phyloP scores from a whole-genome alignment of 2,329 filamentous ascomycete genomes.

The Epichloe aotearoae region DNA sequence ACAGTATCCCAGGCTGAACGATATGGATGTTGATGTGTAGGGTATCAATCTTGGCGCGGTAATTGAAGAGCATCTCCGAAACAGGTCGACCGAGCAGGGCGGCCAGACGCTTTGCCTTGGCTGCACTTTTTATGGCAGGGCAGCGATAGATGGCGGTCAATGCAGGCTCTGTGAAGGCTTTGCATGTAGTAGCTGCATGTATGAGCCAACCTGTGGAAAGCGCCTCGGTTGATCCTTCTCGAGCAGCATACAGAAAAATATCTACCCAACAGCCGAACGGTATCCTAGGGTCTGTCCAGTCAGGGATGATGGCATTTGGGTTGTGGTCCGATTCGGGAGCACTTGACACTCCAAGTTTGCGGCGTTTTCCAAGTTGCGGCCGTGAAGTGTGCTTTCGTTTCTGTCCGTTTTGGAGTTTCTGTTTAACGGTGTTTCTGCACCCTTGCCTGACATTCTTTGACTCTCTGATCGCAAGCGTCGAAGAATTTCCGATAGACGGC shows the following conservation, averaged over 20 bases:
- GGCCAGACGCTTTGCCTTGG: conserved; percentile 31
- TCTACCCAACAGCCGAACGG: conserved; percentile 57
- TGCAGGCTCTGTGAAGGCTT: conserved; percentile 56
- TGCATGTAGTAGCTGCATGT: conserved; percentile 47
- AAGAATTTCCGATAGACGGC: not conserved
- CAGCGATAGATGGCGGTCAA: conserved; percentile 58
- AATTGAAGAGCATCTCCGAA: conserved; percentile 42
- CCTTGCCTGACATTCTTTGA: not conserved
- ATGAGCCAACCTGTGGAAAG: conserved; percentile 49
- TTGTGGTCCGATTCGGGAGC: not conserved
- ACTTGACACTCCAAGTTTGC: not conserved
- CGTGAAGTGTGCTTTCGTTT: conserved; percentile 9
- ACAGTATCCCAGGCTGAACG: conserved; percentile 26
- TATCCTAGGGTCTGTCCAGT: conserved; percentile 41
- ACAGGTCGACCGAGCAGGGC: conserved; percentile 42
- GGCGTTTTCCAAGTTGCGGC: conserved; percentile 7
- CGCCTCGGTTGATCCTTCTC: conserved; percentile 26
- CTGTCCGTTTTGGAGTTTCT: conserved; percentile 3
- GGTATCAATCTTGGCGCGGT: conserved; percentile 56
- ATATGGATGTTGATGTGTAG: conserved; percentile 61
- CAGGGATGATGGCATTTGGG: conserved; percentile 25
- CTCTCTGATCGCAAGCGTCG: not conserved
- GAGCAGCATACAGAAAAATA: conserved; percentile 57
- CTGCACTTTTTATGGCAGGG: conserved; percentile 44
- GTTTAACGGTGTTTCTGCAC: not conserved